Evolutionary conservation across 345 rosid species (phyloP), one percentile per base, ranked within the genome.

Genomic region (Eucalyptus caleyi): DNA sequence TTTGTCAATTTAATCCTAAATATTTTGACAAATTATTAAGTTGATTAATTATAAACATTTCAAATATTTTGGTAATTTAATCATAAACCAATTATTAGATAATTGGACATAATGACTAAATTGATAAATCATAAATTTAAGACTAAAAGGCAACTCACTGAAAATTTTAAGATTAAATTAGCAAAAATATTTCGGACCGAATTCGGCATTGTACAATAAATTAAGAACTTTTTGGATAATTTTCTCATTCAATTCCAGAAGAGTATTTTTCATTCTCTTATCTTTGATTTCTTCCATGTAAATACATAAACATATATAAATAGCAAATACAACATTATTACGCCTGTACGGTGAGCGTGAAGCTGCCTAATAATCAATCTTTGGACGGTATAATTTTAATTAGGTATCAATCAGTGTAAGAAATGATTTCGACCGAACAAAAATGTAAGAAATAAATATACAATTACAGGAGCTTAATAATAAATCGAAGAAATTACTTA

Each of bases 141-240:
- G 0, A 56, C 12, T 56, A 1, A 56, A 56, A 9, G 3, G 30
- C 3, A 24, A 56, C 0, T 1, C 6, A 56, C 0, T 1, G 6
- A 56, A 56, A 23, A 0, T 56, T 56, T 56, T 56, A 56, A 5
- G 3, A 56, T 56, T 56, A 56, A 9, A 56, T 24, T 56, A 23
- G 6, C 30, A 56, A 56, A 56, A 56, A 24, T 56, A 24, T 56
- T 56, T 56, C 2, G 12, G 30, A 56, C 0, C 13, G 0, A 56
- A 56, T 56, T 56, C 13, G 0, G 1, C 27, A 5, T 56, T 0
- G 0, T 56, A 56, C 6, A 56, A 56, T 24, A 56, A 23, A 56
- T 23, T 24, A 10, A 56, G 3, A 26, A 56, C 0, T 10, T 56
- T 56, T 56, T 24, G 14, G 2, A 56, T 56, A 10, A 24, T 56